Conservation (phyloP, 192 early-diverging fungal species). For the Helicostylum pulchrum region DNA sequence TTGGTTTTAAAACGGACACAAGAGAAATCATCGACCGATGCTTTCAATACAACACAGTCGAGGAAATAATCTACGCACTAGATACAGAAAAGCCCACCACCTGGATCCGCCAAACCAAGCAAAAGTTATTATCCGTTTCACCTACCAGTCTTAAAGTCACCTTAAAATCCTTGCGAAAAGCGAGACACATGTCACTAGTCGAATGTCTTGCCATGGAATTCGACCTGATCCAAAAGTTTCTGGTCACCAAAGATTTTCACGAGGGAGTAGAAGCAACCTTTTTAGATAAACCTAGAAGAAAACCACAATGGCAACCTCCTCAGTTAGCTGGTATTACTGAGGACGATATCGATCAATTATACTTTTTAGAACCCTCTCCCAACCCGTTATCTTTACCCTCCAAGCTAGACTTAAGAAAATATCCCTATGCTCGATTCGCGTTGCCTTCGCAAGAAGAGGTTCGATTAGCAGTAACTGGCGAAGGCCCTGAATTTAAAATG, state of each 20-base stretch:
- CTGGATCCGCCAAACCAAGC: conserved; percentile 71
- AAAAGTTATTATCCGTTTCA: conserved; percentile 61
- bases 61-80: conserved; percentile 81
- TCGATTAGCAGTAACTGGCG: conserved; percentile 54
- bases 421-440: conserved; percentile 57
- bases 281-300: conserved; percentile 57
- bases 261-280: conserved; percentile 84
- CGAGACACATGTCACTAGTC: conserved; percentile 61
- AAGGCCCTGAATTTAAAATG: conserved; percentile 55
- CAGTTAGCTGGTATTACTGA: conserved; percentile 48
- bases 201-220: conserved; percentile 86
- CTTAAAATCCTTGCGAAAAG: conserved; percentile 74
- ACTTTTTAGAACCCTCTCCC: conserved; percentile 46
- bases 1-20: conserved; percentile 38
- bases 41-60: conserved; percentile 78
- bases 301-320: conserved; percentile 72
- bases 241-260: conserved; percentile 76
- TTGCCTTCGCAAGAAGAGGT: conserved; percentile 69
- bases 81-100: conserved; percentile 59
- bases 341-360: conserved; percentile 49
- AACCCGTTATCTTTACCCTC: conserved; percentile 39
- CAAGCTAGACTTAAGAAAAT: conserved; percentile 35
- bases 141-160: conserved; percentile 87
- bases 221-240: conserved; percentile 68
- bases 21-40: conserved; percentile 79